Evolutionary conservation across 148 eudicot species (phyloP), one percentile per base, ranked within the genome.

Genomic region (Pouteria glomerata): DNA sequence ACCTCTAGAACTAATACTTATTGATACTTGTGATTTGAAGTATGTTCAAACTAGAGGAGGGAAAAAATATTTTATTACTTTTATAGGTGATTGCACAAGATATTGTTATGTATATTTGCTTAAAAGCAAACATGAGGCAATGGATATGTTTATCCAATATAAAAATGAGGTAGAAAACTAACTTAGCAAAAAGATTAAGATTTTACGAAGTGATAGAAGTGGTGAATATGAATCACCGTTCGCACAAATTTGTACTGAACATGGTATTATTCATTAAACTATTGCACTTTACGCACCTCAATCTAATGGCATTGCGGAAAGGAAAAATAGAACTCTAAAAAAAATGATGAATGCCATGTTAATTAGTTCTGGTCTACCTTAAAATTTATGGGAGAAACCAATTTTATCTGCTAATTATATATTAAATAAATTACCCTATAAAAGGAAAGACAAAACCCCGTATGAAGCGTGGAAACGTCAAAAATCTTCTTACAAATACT

Each of bases 301-400:
- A 12, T 19, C 4, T 19, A 63, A 63, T 19, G 48, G 26, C 0
- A 19, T 63, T 23, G 66, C 66, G 13, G 47, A 63, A 35, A 24
- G 48, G 1, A 63, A 63, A 12, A 63, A 63, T 19, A 0, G 66
- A n/a, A 63, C 27, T 3, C 5, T 63, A n/a, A 63, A 63, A 23
- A 48, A 37, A 18, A 63, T 63, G 66, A 63, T 63, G 66, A 63
- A 63, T 63, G 45, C 45, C n/a, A 35, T 63, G 66, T 35, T 35
- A 18, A 48, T 48, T 15, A 48, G 21, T 48, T 48, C 53, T 15
- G 53, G n/a, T 1, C 3, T 48, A 1, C 2, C 21, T 39, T 21
- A 48, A 1, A 48, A 48, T 21, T 15, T 48, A 21, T 48, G n/a
- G 53, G 53, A 6, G n/a, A 21, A 48, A 2, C n/a, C 53, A 14